Conservation (phyloP, 352 stramenopile species). For the Pythium chondricola region DNA sequence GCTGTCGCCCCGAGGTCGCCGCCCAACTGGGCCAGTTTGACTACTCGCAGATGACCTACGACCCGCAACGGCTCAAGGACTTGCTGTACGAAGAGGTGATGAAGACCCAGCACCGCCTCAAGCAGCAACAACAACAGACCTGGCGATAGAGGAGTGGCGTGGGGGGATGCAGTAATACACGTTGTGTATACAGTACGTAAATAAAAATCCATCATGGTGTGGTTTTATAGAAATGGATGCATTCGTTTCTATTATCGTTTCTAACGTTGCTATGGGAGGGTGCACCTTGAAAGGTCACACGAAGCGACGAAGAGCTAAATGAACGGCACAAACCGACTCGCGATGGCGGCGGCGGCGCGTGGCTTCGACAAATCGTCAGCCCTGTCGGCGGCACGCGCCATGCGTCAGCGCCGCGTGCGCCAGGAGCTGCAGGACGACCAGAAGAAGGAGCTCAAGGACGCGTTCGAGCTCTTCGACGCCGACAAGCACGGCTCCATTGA, state of each 20-base stretch:
- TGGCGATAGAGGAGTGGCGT: too few relatives aligned
- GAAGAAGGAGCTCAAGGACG: constrained; percentile 88
- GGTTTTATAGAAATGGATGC: constrained; percentile 4
- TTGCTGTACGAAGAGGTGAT: constrained; percentile 82
- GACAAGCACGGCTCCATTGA: constrained; percentile 88
- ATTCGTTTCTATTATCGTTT: constrained; percentile 4
- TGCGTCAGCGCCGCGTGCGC: constrained; percentile 35
- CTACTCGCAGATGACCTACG: constrained; percentile 62
- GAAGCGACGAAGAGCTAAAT: background rate
- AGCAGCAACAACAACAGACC: constrained; percentile 15
- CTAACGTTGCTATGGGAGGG: background rate
- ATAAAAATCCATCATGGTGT: constrained; percentile 1
- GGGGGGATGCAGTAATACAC: too few relatives aligned
- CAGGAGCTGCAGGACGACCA: constrained; percentile 78
- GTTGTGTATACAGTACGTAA: too few relatives aligned
- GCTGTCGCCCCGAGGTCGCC: constrained; percentile 45
- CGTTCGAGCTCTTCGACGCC: constrained; percentile 92
- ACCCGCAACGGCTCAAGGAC: constrained; percentile 71
- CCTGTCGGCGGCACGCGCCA: constrained; percentile 10
- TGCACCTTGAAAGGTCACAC: background rate
- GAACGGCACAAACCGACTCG: background rate
- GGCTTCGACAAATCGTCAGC: background rate
- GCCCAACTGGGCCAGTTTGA: constrained; percentile 62
- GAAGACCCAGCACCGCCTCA: constrained; percentile 41
- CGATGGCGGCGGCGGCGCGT: background rate